Evolutionary conservation across 352 stramenopile genomes (phyloP).

Genomic region (Phytophthora multivora): DNA sequence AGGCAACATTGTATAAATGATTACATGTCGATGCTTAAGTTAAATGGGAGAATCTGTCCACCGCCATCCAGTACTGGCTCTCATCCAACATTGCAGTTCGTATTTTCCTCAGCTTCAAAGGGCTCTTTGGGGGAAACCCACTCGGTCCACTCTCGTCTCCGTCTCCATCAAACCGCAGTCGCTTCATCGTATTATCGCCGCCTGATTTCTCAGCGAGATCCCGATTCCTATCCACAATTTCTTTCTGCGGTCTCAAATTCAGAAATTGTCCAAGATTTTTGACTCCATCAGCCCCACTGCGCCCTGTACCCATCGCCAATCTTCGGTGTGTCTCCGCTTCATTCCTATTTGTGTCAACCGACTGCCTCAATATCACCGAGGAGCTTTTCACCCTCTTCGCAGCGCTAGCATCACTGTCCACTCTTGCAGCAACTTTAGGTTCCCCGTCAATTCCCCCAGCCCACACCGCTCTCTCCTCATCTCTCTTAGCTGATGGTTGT

Average conservation of each 20-base stretch:
- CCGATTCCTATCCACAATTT: neutral
- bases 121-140: constrained; percentile 18
- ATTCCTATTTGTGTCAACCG: neutral
- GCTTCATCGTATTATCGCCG: constrained; percentile 5
- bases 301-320: too few species aligned
- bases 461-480: constrained; percentile 1
- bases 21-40: neutral
- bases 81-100: constrained; percentile 14
- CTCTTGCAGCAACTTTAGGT: constrained; percentile 1
- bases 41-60: constrained; percentile 29
- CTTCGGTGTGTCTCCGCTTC: neutral
- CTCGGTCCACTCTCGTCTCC: constrained; percentile 4
- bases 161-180: constrained; percentile 2
- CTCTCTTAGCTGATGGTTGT: constrained; percentile 3
- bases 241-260: neutral
- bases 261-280: neutral
- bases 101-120: constrained; percentile 16
- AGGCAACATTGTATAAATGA: too few species aligned
- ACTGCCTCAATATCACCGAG: neutral
- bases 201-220: neutral
- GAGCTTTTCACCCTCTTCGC: neutral
- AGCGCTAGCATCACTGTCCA: constrained; percentile 2
- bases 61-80: constrained; percentile 23
- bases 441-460: neutral
- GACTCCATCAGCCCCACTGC: neutral